Conservation (phyloP, 768 basidiomycete species). For the Auriculariales sp. region DNA sequence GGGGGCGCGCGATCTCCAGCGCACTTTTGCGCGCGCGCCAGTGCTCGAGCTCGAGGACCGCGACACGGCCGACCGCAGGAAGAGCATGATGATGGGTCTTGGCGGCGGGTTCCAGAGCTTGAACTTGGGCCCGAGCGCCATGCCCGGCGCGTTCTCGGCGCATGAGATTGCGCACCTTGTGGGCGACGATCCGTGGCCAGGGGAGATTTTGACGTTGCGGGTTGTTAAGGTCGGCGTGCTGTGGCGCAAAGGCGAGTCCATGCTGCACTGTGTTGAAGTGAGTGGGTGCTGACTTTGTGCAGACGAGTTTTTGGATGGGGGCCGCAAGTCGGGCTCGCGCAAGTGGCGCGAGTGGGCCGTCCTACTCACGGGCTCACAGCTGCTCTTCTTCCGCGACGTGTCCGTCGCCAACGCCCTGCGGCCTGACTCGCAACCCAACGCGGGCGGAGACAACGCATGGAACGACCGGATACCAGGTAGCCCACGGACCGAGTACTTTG, state of each 20-base stretch:
- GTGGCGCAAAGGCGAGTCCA: conserved; percentile 42
- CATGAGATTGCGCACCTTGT: conserved; percentile 2
- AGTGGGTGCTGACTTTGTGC: conserved; percentile 18
- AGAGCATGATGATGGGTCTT: conserved; percentile 2
- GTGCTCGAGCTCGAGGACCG: conserved; percentile 37
- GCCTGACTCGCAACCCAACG: conserved; percentile 23
- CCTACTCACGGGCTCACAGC: conserved; percentile 76
- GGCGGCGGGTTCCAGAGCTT: conserved; percentile 16
- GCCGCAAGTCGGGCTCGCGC: conserved; percentile 56
- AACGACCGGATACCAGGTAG: neutral
- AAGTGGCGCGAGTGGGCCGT: conserved; percentile 87
- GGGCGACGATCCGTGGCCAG: neutral
- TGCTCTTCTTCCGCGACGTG: conserved; percentile 76
- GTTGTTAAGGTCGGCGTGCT: conserved; percentile 73
- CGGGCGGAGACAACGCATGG: conserved; percentile 9
- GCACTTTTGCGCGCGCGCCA: conserved; percentile 45
- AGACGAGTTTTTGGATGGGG: conserved; percentile 55
- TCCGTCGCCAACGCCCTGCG: conserved; percentile 35
- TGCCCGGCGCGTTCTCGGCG: conserved; percentile 10
- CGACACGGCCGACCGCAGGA: neutral
- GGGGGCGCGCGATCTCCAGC: conserved; percentile 51
- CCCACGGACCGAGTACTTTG: conserved; percentile 12
- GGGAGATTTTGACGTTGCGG: conserved; percentile 27
- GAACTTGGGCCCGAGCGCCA: conserved; percentile 4
- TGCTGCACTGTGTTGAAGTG: neutral